Evolutionary conservation across 306 rosid genomes (phyloP), one percentile per base, ranked within the genome.

Genomic region (Casuarina glauca): DNA sequence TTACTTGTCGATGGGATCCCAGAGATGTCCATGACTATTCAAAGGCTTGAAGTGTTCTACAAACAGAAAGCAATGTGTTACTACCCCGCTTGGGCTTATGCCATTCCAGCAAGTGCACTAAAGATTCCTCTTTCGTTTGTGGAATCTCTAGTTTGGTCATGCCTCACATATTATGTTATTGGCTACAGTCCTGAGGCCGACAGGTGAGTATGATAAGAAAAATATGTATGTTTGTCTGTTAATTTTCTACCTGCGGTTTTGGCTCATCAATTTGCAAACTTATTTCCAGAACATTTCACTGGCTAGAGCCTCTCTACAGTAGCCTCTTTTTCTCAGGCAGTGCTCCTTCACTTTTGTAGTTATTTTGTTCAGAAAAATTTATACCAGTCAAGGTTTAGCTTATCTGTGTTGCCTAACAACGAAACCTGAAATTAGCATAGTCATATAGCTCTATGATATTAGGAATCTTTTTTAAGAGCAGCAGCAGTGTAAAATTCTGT

Each of bases 21-120:
- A 2, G 91, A 86, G 76, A 11, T 86, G 76, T 73, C 85, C 3
- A 74, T 86, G 86, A 88, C 90, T 4, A 2, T 86, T 68, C 82
- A 74, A 55, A 77, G 88, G 70, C 82, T 88, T 26, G 76, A 76
- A 77, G 73, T 82, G 9, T 83, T 88, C 83, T 88, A 86, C 54
- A 88, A 88, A 20, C 91, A 74, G 2, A 74, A 62, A 17, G 69
- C 77, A 9, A 67, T 80, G 4, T 41, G 57, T 11, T 84, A 84
- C 53, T 88, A 84, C 42, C 92, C 90, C 11, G 84, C 92, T 20
- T 88, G 92, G 88, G 87, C 90, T n/a, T 88, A 86, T 80, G 83
- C 87, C 10, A 70, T 88, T 73, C 90, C 90, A 2, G 74, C 92
- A 19, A 48, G 82, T 11, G 15, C 86, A 15, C 15, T 86, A 35